Base-by-base conservation (phyloP, 768 basidiomycete genomes). In the Coprinellus micaceus region DNA sequence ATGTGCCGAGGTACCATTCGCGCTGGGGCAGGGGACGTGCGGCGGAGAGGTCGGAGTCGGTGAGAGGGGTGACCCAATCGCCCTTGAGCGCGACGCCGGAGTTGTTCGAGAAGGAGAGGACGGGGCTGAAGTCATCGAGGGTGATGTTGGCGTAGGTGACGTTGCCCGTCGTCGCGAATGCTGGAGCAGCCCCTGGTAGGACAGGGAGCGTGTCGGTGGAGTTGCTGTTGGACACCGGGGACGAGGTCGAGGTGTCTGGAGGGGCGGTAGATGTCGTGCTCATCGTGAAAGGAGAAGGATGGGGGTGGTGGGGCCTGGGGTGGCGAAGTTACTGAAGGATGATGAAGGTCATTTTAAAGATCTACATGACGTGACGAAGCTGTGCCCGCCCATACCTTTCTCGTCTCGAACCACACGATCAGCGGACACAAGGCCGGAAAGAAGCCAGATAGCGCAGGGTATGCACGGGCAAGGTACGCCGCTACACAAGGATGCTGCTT, bases 91-190 rank as follows among this genome's bases (percentile, higher is more conserved):
- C 51, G 24, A 41, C 58, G 19, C 15, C 12, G 24, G 25, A 29
- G 19, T 19, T 7, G 28, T 26, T 19, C 22, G 17, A 28, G 43
- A 52, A 25, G 40, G 44, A 53, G 26, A 57, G 15, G 51, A 60
- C 33, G 51, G 63, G 46, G 53, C 62, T 41, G 61, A 64, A 46
- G 52, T 55, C 47, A 48, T 48, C 33, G 51, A 47, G 49, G 40
- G 41, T 37, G 53, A 54, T 48, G 15, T 60, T 40, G 47, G 56
- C 37, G 47, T 41, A 46, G 47, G 53, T 17, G 28, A 48, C 15
- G 73, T 30, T 21, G 10, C 19, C 33, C 17, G 49, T 36, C 15
- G 49, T 51, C 1, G 19, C 12, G 49, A 36, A 51, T 10, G n/a
- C 19, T 1, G 49, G 49, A 7, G 29, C 30, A 12, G 33, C 49